These are phyloP conservation scores for Isoetes taiwanensis DNA, from an alignment of 75 land plant species.

Conservation along the genomic window DNA sequence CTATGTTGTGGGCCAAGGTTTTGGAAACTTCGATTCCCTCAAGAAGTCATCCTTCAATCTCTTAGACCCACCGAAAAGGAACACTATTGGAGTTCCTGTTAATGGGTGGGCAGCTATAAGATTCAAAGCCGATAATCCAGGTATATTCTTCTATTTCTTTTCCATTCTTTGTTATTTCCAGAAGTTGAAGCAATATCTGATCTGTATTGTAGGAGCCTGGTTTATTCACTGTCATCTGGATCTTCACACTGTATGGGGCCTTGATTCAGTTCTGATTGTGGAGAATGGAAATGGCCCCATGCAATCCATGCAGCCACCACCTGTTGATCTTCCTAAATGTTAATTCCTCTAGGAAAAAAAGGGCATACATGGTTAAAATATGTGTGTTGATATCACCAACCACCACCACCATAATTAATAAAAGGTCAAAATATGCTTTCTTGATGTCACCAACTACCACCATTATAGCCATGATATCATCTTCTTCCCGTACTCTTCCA, in stretches of 20 bases:
- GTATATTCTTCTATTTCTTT: slow-evolving; percentile 9
- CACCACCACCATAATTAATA: no score
- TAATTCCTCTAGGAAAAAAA: no score
- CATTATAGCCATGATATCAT: no score
- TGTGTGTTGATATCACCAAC: no score
- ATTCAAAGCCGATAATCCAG: slow-evolving; percentile 65
- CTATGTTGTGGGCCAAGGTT: slow-evolving; percentile 37
- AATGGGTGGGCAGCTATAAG: slow-evolving; percentile 54
- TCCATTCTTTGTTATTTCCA: not conserved
- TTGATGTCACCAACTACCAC: no score
- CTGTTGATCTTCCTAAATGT: slow-evolving; percentile 16
- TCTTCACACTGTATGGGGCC: slow-evolving; percentile 13
- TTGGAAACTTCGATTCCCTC: slow-evolving; percentile 23
- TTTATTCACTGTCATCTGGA: slow-evolving; percentile 22
- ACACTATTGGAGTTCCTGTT: slow-evolving; percentile 38
- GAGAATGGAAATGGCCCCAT: slow-evolving; percentile 7
- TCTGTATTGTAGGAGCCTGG: slow-evolving; percentile 22
- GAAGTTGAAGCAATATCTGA: slow-evolving; percentile 9
- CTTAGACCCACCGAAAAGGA: slow-evolving; percentile 49
- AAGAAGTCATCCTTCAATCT: slow-evolving; percentile 52
- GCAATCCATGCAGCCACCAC: slow-evolving; percentile 12
- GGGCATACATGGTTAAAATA: no score
- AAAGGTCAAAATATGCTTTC: no score
- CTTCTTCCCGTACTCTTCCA: no score
- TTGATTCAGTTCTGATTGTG: slow-evolving; percentile 11